Percentiles rank a stretch among this genome's conserved stretches.
phyloP scores from a whole-genome alignment of 139 green algal species.

The Volvox reticuliferus region DNA sequence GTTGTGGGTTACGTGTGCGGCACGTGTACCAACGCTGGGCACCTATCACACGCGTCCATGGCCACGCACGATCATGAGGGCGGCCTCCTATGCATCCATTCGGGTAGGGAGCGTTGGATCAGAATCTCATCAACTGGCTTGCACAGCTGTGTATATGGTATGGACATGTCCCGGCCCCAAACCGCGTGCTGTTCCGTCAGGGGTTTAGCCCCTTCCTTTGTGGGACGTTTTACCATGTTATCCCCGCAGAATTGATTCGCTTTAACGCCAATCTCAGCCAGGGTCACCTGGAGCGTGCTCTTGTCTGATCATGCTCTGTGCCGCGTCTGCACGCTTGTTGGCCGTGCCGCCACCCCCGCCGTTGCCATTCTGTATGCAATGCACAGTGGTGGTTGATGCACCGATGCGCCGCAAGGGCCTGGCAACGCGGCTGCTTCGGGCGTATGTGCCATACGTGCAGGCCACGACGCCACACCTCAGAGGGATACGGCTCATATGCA shows the following conservation, averaged over 20 bases:
- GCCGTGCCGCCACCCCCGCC: background rate
- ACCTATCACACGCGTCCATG: constrained; percentile 79
- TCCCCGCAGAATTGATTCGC: no score
- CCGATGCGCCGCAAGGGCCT: constrained; percentile 52
- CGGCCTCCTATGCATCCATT: constrained; percentile 71
- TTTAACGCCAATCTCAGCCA: no score
- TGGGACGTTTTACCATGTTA: no score
- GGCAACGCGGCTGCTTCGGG: constrained; percentile 64
- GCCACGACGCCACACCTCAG: constrained; percentile 52
- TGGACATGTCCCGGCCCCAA: no score
- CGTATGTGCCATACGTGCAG: constrained; percentile 62
- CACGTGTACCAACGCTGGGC: constrained; percentile 55
- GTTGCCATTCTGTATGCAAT: background rate
- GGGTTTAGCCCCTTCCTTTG: no score
- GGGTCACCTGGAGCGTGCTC: no score
- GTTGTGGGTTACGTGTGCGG: constrained; percentile 63
- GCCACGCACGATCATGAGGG: constrained; percentile 64
- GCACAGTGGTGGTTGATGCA: constrained; percentile 61
- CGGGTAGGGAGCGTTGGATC: background rate
- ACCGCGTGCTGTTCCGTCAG: no score
- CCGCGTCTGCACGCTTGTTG: background rate
- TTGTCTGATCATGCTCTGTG: no score
- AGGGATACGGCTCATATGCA: constrained; percentile 70
- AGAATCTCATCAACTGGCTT: no score
- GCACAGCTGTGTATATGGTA: no score